These are phyloP conservation scores for Nemania sp. DNA, from an alignment of 2,329 filamentous ascomycete species.

Conservation along the genomic window DNA sequence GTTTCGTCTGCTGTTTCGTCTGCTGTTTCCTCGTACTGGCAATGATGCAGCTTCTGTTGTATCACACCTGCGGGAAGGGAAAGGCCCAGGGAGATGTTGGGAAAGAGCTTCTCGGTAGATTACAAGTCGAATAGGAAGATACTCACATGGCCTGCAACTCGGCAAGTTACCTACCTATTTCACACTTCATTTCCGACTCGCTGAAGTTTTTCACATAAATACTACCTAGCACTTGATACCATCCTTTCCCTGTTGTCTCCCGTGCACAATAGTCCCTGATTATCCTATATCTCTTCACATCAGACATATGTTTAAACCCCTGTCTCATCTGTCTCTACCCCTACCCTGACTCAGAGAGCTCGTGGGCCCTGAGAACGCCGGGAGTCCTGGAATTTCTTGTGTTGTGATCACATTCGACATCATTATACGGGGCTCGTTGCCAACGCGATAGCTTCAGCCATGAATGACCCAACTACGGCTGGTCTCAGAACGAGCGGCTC, in stretches of 20 bases:
- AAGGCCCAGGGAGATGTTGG: background rate
- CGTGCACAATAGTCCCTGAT: conserved; percentile 7
- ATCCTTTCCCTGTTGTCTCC: background rate
- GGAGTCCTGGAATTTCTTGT: background rate
- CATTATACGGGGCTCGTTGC: background rate
- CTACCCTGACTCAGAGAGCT: background rate
- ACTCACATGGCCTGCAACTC: background rate
- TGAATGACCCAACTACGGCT: conserved; percentile 24
- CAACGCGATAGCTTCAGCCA: conserved; percentile 4
- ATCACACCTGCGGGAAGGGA: background rate
- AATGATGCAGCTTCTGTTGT: conserved; percentile 3
- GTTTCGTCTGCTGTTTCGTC: conserved; percentile 3
- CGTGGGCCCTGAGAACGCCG: background rate
- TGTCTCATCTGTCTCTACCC: background rate
- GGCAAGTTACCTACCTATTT: background rate
- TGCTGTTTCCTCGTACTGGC: background rate
- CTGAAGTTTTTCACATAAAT: background rate
- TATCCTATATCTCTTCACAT: conserved; percentile 8
- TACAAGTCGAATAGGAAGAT: background rate
- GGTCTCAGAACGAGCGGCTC: conserved; percentile 29
- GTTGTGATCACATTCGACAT: background rate
- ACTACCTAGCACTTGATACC: background rate
- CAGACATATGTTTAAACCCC: no score
- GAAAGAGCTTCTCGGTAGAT: background rate
- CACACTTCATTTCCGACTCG: background rate